Base-by-base conservation (phyloP, 805 yeast genomes). In the Monosporozyma solicola region DNA sequence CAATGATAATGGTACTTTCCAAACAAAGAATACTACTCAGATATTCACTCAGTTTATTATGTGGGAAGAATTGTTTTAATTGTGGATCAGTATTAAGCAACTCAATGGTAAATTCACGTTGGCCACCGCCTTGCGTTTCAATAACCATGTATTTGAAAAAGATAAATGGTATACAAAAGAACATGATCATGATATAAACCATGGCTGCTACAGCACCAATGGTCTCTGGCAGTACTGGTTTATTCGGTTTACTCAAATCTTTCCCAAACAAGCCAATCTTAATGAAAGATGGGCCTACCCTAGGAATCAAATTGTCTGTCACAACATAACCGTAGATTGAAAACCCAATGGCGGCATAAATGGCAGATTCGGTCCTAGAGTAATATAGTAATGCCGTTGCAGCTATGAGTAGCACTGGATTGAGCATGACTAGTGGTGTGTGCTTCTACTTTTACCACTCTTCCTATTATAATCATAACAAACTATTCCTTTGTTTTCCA, bases 161-260 rank as follows among this genome's bases (percentile, higher is more conserved):
- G 65, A 90, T 72, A 64, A 89, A 87, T 33, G 99, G 99, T 43
- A 92, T 87, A 67, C 88, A 84, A 57, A 85, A 76, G 61, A 89
- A 79, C 87, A 94, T 84, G 44, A 87, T 68, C 57, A 90, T 82
- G 52, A 94, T 68, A 65, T 91, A 90, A 0, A 90, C 83, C 3
- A 86, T 75, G 0, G 96, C 94, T 5, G 89, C 79, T 0, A 92
- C 85, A 2, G 89, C 84, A n/a, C 99, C 99, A 74, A 92, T 83
- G 0, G 95, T 80, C 71, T 94, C 99, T 1, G 99, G 94, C 9
- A 89, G 76, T 2, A 82, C 74, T 0, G 95, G 95, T 44, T 69
- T 74, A n/a, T 80, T 80, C n/a, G 66, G 68, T 66, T 94, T 94
- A 46, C 90, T 83, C 63, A 90, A 61, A 66, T 94, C 99, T 56